Evolutionary conservation across 441 rosid species (phyloP).

Genomic region (Sinapis alba): DNA sequence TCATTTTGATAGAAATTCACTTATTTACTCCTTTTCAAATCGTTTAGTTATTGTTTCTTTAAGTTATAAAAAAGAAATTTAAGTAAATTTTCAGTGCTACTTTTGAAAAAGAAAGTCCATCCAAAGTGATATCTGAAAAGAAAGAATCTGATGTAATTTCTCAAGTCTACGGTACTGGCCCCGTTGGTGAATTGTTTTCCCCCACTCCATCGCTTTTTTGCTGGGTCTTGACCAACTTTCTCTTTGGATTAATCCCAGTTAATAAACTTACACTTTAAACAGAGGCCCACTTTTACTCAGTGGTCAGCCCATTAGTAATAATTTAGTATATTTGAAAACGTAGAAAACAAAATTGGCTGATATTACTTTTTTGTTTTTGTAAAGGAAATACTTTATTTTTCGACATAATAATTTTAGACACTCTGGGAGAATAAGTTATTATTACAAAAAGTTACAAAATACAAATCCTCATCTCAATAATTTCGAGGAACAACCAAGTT

Average conservation of each 20-base stretch:
- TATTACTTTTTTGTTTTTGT: not conserved
- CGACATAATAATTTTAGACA: not conserved
- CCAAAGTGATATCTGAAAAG: not conserved
- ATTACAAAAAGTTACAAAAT: not conserved
- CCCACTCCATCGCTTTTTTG: not conserved
- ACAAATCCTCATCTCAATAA: conserved; percentile 4
- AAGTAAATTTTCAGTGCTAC: not conserved
- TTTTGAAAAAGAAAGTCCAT: not conserved
- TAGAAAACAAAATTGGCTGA: not conserved
- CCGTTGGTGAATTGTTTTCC: not conserved
- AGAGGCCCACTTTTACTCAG: conserved; percentile 2
- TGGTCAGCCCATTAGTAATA: not conserved
- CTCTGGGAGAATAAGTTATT: not conserved
- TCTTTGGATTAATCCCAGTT: not conserved
- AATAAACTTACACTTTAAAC: not conserved
- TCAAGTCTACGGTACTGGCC: not conserved
- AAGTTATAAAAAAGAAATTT: not conserved
- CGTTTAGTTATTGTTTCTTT: not conserved
- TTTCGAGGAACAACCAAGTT: not conserved
- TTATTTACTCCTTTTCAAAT: not conserved
- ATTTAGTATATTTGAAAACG: not conserved
- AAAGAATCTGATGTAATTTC: not conserved
- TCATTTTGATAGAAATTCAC: not conserved
- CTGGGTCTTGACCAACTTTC: conserved; percentile 4
- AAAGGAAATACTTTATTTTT: not conserved